Evolutionary conservation across 768 basidiomycete species (phyloP).

Genomic region (Russula sp.): DNA sequence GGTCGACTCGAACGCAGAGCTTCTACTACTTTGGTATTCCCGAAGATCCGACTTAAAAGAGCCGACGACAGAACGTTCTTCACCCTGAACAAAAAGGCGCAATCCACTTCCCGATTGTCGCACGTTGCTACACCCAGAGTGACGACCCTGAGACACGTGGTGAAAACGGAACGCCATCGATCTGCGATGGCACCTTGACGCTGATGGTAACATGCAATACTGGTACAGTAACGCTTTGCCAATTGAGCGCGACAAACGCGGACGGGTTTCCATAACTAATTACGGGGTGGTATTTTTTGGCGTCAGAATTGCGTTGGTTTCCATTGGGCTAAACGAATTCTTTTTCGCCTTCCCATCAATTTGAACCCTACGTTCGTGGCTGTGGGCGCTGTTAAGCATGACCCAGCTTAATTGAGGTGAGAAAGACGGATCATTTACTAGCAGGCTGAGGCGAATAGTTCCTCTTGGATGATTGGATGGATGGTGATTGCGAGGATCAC

Average conservation of each 20-base stretch:
- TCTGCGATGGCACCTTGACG: not conserved
- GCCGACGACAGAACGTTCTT: too few species aligned
- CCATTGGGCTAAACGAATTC: not conserved
- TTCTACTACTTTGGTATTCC: too few species aligned
- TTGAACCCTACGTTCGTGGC: not conserved
- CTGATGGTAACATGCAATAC: not conserved
- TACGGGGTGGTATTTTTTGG: not conserved
- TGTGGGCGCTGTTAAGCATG: not conserved
- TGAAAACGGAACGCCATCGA: not conserved
- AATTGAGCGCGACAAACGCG: not conserved
- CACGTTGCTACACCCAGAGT: too few species aligned
- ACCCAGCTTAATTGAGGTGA: not conserved
- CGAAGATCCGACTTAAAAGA: too few species aligned
- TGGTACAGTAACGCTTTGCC: not conserved
- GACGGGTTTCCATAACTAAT: too few species aligned
- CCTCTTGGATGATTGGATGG: too few species aligned
- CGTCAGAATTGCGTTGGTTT: not conserved
- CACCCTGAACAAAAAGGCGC: too few species aligned
- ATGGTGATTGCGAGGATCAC: too few species aligned
- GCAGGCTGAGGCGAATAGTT: not conserved
- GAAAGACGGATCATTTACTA: not conserved
- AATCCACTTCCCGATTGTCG: too few species aligned
- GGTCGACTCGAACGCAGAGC: too few species aligned
- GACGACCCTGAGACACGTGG: too few species aligned
- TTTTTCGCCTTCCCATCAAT: too few species aligned